phyloP scores from a whole-genome alignment of 441 rosid species.

The Aquilaria agallochum region DNA sequence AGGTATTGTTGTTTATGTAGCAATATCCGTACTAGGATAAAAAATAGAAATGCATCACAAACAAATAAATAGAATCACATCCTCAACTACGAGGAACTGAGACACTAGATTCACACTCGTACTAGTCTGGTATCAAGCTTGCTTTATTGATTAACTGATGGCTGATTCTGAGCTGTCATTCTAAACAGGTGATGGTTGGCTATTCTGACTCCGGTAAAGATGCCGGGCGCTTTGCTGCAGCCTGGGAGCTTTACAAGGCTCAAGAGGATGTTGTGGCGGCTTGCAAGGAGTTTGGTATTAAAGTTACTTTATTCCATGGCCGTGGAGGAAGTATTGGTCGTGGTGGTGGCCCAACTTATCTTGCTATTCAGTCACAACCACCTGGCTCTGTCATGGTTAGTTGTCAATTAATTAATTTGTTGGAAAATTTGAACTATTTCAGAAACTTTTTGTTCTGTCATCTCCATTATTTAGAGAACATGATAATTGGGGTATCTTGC shows the following conservation, averaged over 20 bases:
- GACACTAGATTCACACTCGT: no score
- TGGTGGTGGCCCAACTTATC: constrained; percentile 97
- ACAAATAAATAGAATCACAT: no score
- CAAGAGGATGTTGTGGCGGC: constrained; percentile 97
- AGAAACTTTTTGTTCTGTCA: no score
- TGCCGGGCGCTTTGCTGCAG: constrained; percentile 96
- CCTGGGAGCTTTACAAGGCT: constrained; percentile 99
- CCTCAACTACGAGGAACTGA: no score
- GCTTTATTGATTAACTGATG: no score
- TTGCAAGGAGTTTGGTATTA: constrained; percentile 82
- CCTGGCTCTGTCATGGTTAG: constrained; percentile 98
- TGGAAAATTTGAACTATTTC: not conserved
- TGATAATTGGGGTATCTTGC: not conserved
- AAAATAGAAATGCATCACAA: no score
- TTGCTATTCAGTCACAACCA: constrained; percentile 94
- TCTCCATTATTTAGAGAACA: not conserved
- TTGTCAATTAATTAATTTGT: constrained; percentile 6
- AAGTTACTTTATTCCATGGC: constrained; percentile 93
- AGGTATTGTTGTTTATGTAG: constrained; percentile 34
- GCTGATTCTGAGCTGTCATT: constrained; percentile 1
- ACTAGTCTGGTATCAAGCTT: no score
- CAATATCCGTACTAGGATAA: no score
- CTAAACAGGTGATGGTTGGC: constrained; percentile 90
- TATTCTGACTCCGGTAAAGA: constrained; percentile 97
- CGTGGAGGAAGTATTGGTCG: constrained; percentile 98